These are phyloP conservation scores for Cercospora sojina DNA, from an alignment of 2,329 filamentous ascomycete species.

Conservation along the genomic window DNA sequence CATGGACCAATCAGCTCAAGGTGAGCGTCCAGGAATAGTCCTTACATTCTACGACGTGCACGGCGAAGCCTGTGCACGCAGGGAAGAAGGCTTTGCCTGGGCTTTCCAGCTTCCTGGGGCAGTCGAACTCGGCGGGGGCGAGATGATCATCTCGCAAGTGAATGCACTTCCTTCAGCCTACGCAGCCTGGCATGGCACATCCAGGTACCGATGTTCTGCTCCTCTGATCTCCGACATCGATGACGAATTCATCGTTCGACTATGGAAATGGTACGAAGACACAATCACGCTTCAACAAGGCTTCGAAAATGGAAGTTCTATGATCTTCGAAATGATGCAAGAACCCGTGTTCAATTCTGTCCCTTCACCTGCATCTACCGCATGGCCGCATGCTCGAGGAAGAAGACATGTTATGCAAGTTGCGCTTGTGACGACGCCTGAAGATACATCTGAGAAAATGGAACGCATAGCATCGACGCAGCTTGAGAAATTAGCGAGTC, in stretches of 20 bases:
- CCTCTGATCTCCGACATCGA: slow-evolving; percentile 32
- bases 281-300: slow-evolving; percentile 20
- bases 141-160: slow-evolving; percentile 29
- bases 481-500: slow-evolving; percentile 16
- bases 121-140: slow-evolving; percentile 27
- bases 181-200: slow-evolving; percentile 27
- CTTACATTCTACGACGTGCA: slow-evolving; percentile 37
- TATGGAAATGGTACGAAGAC: slow-evolving; percentile 35
- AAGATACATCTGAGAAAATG: slow-evolving; percentile 19
- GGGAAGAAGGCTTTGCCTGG: slow-evolving; percentile 34
- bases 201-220: slow-evolving; percentile 30
- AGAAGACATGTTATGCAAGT: slow-evolving; percentile 32
- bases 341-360: slow-evolving; percentile 27
- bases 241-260: slow-evolving; percentile 29
- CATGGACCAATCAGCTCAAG: slow-evolving; percentile 27
- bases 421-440: slow-evolving; percentile 26
- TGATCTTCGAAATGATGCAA: slow-evolving; percentile 36
- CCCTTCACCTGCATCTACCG: slow-evolving; percentile 24
- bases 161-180: slow-evolving; percentile 30
- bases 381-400: slow-evolving; percentile 30
- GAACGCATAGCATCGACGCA: slow-evolving; percentile 24
- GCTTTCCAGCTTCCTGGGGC: slow-evolving; percentile 33
- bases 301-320: slow-evolving; percentile 28
- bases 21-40: slow-evolving; percentile 26
- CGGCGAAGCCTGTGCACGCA: slow-evolving; percentile 36